phyloP scores from a whole-genome alignment of 768 basidiomycete species.

The Hortiboletus flavorubellus region DNA sequence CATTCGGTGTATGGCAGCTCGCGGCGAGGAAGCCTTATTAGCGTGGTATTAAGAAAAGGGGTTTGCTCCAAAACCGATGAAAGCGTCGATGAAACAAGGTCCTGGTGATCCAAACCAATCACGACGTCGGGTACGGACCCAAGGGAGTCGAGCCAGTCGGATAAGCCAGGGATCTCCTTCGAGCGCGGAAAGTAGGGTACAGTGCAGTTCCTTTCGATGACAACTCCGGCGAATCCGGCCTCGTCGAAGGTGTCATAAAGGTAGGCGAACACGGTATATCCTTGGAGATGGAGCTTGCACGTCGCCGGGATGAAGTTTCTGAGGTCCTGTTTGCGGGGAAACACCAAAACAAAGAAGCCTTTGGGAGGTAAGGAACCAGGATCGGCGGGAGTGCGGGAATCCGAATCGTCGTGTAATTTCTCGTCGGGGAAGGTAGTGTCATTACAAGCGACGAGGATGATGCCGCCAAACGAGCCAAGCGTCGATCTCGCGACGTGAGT shows the following conservation, averaged over 20 bases:
- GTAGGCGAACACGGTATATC: conserved; percentile 30
- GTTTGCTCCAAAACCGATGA: conserved; percentile 18
- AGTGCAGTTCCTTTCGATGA: conserved; percentile 15
- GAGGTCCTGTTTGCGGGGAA: conserved; percentile 37
- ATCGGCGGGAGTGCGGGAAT: too few relatives aligned
- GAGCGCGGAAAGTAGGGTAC: conserved; percentile 17
- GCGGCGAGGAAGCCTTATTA: conserved; percentile 44
- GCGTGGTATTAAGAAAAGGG: conserved; percentile 27
- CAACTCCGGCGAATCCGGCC: not conserved
- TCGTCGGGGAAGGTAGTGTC: not conserved
- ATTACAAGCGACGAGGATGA: conserved; percentile 26
- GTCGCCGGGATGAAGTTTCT: conserved; percentile 30
- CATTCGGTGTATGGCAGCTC: conserved; percentile 55
- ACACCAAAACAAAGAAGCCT: conserved; percentile 34
- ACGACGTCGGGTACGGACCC: conserved; percentile 32
- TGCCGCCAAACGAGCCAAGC: conserved; percentile 36
- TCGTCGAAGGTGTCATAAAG: conserved; percentile 26
- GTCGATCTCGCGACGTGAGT: conserved; percentile 28
- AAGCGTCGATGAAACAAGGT: conserved; percentile 20
- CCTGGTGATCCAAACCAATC: conserved; percentile 33
- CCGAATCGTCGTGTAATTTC: not conserved
- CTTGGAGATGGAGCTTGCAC: conserved; percentile 34
- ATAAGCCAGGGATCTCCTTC: conserved; percentile 5
- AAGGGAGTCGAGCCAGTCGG: conserved; percentile 33
- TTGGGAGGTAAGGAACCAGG: not conserved